Conservation (phyloP, 2,329 filamentous ascomycete species). For the Septoria linicola region DNA sequence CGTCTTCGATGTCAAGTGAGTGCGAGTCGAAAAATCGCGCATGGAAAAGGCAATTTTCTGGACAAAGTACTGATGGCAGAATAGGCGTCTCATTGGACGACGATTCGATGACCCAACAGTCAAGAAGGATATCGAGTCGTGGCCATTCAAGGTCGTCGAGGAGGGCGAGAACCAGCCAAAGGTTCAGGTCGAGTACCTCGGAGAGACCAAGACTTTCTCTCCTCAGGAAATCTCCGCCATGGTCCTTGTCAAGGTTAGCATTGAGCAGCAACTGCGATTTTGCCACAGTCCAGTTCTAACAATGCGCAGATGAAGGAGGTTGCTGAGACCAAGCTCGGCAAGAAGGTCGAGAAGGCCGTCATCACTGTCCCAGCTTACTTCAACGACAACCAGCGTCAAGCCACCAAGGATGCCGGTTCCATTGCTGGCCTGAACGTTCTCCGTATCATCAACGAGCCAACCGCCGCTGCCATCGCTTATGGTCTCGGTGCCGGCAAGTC, state of each 20-base stretch:
- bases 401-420: conserved; percentile 98
- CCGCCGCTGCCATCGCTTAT: conserved; percentile 96
- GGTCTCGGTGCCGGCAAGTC: conserved; percentile 66
- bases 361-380: conserved; percentile 99
- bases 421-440: conserved; percentile 97
- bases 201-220: conserved; percentile 92
- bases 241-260: conserved; percentile 88
- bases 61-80: conserved; percentile 34
- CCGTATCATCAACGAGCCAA: conserved; percentile 99
- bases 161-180: conserved; percentile 75
- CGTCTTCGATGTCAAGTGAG: conserved; percentile 90
- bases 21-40: conserved; percentile 13
- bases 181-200: conserved; percentile 93
- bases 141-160: conserved; percentile 98
- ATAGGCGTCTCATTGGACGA: conserved; percentile 93
- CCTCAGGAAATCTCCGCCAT: conserved; percentile 99
- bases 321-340: conserved; percentile 95
- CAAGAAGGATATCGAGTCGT: conserved; percentile 98
- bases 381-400: conserved; percentile 99
- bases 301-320: conserved; percentile 90
- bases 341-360: conserved; percentile 98
- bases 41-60: neutral
- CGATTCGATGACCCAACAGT: conserved; percentile 92
- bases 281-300: conserved; percentile 16
- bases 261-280: neutral